A percentile compares a stretch with the other conserved stretches of the same genome.
These are phyloP conservation scores for Gnomoniopsis smithogilvyi DNA, from an alignment of 2,329 filamentous ascomycete species.

Conservation along the genomic window DNA sequence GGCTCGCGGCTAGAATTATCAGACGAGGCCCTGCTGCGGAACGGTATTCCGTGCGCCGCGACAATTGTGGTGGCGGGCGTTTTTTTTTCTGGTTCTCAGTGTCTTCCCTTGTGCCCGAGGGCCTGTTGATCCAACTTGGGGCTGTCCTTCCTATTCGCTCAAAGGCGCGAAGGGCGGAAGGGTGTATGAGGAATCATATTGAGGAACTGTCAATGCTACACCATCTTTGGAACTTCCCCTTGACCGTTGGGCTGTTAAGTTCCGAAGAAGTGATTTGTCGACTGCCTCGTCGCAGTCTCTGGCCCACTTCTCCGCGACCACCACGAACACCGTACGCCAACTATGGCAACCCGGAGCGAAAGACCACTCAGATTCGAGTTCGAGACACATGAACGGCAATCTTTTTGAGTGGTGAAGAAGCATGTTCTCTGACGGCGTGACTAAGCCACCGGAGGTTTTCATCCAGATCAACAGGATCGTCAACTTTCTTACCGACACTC, in stretches of 20 bases:
- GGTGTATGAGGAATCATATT: no score
- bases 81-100: not conserved
- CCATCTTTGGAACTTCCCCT: no score
- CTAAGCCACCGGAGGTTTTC: not conserved
- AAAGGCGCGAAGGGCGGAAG: no score
- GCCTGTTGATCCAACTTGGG: no score
- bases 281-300: no score
- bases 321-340: no score
- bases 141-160: no score
- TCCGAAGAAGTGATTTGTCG: no score
- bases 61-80: not conserved
- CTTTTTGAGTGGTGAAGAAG: not conserved
- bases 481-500: not conserved
- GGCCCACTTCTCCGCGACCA: no score
- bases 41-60: conserved; percentile 1
- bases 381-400: not conserved
- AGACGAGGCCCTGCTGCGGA: not conserved
- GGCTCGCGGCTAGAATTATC: not conserved
- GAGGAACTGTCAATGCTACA: no score
- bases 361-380: not conserved
- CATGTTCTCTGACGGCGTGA: not conserved
- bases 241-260: no score
- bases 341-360: not conserved
- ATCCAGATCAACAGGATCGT: not conserved
- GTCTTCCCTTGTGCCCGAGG: not conserved